Conservation (phyloP, 2,329 filamentous ascomycete species). For the Fusarium xyrophilum region DNA sequence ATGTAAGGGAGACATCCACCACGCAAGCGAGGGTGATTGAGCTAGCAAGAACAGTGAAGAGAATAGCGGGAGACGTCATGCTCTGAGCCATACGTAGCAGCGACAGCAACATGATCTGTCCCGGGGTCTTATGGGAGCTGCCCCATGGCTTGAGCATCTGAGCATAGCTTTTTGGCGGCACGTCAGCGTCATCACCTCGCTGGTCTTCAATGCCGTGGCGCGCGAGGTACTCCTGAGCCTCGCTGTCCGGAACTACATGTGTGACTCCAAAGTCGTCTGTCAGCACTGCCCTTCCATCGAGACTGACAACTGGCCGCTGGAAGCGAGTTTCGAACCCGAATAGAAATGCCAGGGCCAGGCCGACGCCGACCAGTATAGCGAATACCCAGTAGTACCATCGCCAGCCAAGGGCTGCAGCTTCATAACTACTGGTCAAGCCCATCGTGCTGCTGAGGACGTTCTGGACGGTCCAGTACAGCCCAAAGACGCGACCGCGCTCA, state of each 20-base stretch:
- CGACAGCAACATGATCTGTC: neutral
- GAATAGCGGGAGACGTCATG: neutral
- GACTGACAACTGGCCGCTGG: neutral
- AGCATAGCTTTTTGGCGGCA: neutral
- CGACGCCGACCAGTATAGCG: rapidly evolving
- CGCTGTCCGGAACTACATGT: rapidly evolving
- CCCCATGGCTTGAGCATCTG: neutral
- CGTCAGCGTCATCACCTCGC: rapidly evolving
- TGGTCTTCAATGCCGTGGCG: neutral
- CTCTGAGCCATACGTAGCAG: neutral
- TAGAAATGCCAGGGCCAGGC: rapidly evolving
- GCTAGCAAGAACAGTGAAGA: neutral
- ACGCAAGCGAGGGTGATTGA: neutral
- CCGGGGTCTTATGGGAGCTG: rapidly evolving
- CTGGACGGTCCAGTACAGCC: neutral
- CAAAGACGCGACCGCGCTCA: neutral
- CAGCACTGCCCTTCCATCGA: neutral
- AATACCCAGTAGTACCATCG: neutral
- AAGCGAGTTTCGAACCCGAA: neutral
- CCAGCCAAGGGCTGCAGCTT: neutral
- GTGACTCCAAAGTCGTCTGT: neutral
- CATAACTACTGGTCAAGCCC: neutral
- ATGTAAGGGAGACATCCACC: rapidly evolving
- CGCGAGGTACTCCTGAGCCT: neutral
- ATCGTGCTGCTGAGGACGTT: neutral